Conservation (phyloP, 305 asterid species). For the Fraxinus xanthoxyloides region DNA sequence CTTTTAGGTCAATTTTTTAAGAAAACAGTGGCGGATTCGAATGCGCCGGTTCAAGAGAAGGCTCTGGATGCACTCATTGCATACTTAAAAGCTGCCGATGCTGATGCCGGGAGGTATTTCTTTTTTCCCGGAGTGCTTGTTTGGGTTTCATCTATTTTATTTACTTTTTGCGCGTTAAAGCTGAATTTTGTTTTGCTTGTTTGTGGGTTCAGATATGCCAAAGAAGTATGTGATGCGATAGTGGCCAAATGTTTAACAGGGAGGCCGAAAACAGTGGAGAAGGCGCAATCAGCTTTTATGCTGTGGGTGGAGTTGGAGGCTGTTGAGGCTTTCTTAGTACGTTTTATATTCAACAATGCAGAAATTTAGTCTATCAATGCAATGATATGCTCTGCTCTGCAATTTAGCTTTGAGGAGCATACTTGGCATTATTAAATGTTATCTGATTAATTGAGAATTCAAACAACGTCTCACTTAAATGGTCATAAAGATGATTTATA, state of each 20-base stretch:
- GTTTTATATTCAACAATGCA: slow-evolving; percentile 19
- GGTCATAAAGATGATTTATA: neutral
- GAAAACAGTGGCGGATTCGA: slow-evolving; percentile 83
- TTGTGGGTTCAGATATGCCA: slow-evolving; percentile 54
- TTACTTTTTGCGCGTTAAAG: neutral
- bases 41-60: slow-evolving; percentile 99
- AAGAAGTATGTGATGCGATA: slow-evolving; percentile 93
- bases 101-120: slow-evolving; percentile 84
- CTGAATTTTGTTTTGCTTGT: slow-evolving; percentile 13
- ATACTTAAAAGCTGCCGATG: slow-evolving; percentile 87
- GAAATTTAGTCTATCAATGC: neutral
- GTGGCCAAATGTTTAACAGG: slow-evolving; percentile 96
- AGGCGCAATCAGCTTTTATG: slow-evolving; percentile 81
- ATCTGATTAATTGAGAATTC: neutral
- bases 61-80: slow-evolving; percentile 97
- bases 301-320: slow-evolving; percentile 99
- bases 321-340: slow-evolving; percentile 91
- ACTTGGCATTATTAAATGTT: neutral
- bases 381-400: slow-evolving; percentile 1
- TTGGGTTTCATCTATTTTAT: slow-evolving; percentile 1
- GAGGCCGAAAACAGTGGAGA: slow-evolving; percentile 97
- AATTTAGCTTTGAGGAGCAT: neutral
- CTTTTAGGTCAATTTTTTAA: slow-evolving; percentile 70
- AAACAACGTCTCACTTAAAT: neutral
- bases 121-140: slow-evolving; percentile 1